Conservation (phyloP, 352 stramenopile genomes). For the Globisporangium paddicum region DNA sequence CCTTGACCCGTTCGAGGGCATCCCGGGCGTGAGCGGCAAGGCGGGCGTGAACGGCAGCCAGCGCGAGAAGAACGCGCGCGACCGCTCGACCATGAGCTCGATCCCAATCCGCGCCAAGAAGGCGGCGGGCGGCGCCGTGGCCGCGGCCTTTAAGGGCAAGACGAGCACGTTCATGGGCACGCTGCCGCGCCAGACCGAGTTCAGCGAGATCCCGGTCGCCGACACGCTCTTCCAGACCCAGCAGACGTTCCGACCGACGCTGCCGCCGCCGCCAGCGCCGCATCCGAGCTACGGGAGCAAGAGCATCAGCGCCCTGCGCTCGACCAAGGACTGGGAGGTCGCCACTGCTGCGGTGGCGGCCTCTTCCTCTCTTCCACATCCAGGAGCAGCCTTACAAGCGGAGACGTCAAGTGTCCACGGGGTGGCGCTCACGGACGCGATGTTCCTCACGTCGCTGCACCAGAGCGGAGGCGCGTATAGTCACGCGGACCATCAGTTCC, state of each 20-base stretch:
- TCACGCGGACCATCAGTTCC: conserved; percentile 1
- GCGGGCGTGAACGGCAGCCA: not conserved
- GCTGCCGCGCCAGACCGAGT: conserved; percentile 46
- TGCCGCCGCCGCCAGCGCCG: conserved; percentile 4
- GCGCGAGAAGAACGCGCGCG: conserved; percentile 6
- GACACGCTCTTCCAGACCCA: conserved; percentile 48
- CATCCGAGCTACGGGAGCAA: conserved; percentile 18
- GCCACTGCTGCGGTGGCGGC: not conserved
- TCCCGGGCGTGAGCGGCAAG: conserved; percentile 9
- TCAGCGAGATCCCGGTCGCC: conserved; percentile 42
- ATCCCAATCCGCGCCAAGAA: conserved; percentile 6
- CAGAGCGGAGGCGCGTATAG: conserved; percentile 8
- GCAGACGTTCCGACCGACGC: conserved; percentile 17
- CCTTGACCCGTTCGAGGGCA: conserved; percentile 34
- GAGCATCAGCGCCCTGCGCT: conserved; percentile 4
- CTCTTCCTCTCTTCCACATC: not conserved
- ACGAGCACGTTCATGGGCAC: conserved; percentile 57
- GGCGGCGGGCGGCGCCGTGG: not conserved
- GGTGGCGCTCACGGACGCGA: conserved; percentile 29
- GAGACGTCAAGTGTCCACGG: conserved; percentile 4
- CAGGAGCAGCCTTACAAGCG: not conserved
- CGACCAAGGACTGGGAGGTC: conserved; percentile 2
- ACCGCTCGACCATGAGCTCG: conserved; percentile 6
- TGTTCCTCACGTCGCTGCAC: conserved; percentile 50
- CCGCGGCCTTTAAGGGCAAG: conserved; percentile 20